These are phyloP conservation scores for Amylostereum areolatum DNA, from an alignment of 1,284 basidiomycete genomes.

Conservation along the genomic window DNA sequence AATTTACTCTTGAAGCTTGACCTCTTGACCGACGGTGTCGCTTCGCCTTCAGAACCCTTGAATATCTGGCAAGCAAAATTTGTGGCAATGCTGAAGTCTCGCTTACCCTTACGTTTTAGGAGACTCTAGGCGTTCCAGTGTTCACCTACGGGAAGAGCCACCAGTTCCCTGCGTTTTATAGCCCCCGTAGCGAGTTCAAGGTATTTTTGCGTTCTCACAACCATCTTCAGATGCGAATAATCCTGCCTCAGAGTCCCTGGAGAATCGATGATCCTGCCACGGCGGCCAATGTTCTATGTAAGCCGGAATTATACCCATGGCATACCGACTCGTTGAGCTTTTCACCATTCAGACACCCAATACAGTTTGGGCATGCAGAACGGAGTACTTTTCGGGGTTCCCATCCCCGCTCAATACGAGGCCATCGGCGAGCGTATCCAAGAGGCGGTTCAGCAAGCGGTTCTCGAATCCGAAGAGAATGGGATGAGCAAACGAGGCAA, in stretches of 20 bases:
- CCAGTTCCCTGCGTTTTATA: constrained; percentile 96
- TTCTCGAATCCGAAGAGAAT: constrained; percentile 77
- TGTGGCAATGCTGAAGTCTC: too few relatives aligned
- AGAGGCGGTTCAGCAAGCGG: constrained; percentile 78
- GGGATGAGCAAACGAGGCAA: constrained; percentile 84
- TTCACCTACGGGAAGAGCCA: constrained; percentile 69
- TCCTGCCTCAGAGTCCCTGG: constrained; percentile 58
- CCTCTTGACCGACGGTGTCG: constrained; percentile 2
- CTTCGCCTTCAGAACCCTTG: constrained; percentile 63
- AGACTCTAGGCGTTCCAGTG: constrained; percentile 95
- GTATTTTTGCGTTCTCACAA: constrained; percentile 31
- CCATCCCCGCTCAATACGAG: constrained; percentile 81
- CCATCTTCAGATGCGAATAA: neutral
- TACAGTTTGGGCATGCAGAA: constrained; percentile 58
- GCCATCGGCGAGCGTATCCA: constrained; percentile 69
- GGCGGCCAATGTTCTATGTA: constrained; percentile 72
- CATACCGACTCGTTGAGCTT: too few relatives aligned
- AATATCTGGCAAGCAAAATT: constrained; percentile 60
- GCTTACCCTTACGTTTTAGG: constrained; percentile 38
- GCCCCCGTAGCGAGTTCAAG: constrained; percentile 76
- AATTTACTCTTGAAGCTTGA: constrained; percentile 4
- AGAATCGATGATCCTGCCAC: constrained; percentile 49
- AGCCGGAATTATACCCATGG: constrained; percentile 17
- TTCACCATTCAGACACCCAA: constrained; percentile 44
- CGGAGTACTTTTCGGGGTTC: constrained; percentile 82